phyloP scores from a whole-genome alignment of 176 grass and related monocot genomes.

The Aechmea fasciata region DNA sequence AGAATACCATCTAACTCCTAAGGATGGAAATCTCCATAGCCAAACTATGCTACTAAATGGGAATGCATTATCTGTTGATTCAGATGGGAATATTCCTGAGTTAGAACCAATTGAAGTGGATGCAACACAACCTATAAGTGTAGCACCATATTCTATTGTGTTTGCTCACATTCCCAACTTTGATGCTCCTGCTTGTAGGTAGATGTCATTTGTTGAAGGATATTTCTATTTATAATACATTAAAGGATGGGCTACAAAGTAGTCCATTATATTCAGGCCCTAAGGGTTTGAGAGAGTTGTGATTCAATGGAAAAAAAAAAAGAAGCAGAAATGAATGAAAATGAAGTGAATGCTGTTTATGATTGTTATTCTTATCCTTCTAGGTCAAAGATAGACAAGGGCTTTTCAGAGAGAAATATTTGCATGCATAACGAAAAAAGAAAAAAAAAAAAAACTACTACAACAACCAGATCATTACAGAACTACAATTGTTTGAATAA shows the following conservation, averaged over 20 bases:
- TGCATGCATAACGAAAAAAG: too few relatives aligned
- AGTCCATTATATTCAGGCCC: conserved; percentile 36
- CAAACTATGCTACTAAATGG: conserved; percentile 79
- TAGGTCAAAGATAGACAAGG: too few relatives aligned
- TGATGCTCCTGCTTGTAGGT: conserved; percentile 61
- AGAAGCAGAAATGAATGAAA: conserved; percentile 16
- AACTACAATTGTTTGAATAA: too few relatives aligned
- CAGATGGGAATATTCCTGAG: conserved; percentile 51
- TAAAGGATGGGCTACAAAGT: conserved; percentile 52
- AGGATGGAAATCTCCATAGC: conserved; percentile 68
- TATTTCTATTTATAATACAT: conserved; percentile 5
- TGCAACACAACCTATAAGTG: conserved; percentile 44
- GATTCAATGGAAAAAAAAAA: conserved; percentile 29
- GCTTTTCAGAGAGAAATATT: too few relatives aligned
- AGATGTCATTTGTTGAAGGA: not conserved
- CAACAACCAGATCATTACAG: too few relatives aligned
- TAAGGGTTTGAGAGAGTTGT: conserved; percentile 45
- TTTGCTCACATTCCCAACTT: conserved; percentile 74
- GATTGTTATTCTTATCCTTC: too few relatives aligned
- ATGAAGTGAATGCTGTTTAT: not conserved
- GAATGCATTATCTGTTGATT: conserved; percentile 42
- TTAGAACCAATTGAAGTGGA: conserved; percentile 46
- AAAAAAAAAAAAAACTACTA: too few relatives aligned
- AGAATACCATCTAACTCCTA: conserved; percentile 88
- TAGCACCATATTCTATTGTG: conserved; percentile 73